phyloP scores from a whole-genome alignment of 202 grass and related monocot species.

The Schoenoplectus triqueter region DNA sequence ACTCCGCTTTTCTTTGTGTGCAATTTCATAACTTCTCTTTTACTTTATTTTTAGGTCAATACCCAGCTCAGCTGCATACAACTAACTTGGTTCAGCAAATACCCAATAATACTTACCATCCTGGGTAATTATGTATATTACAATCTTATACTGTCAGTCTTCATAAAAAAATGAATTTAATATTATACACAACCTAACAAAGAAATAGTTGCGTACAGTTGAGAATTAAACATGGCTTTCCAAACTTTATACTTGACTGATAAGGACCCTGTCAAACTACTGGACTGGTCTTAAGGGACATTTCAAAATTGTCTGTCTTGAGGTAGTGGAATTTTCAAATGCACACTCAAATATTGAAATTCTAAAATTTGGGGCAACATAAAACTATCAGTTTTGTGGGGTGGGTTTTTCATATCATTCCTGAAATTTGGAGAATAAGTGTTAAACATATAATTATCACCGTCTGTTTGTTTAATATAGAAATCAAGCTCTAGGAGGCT shows the following conservation, averaged over 20 bases:
- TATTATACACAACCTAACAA: background rate
- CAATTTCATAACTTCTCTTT: constrained; percentile 9
- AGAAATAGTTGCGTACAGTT: background rate
- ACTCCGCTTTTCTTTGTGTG: background rate
- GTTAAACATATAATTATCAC: background rate
- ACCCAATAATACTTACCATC: constrained; percentile 39
- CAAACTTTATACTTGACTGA: background rate
- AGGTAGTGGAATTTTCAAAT: constrained; percentile 15
- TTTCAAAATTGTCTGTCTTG: background rate
- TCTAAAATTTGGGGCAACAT: background rate
- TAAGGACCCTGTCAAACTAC: constrained; percentile 20
- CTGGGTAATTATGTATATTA: constrained; percentile 37
- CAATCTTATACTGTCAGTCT: background rate
- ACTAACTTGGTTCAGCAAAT: constrained; percentile 46
- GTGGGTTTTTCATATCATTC: background rate
- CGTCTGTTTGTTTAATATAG: constrained; percentile 33
- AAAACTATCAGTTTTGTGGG: background rate
- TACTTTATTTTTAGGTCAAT: constrained; percentile 39
- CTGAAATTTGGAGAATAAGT: constrained; percentile 8
- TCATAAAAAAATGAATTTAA: background rate
- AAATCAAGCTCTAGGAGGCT: constrained; percentile 45
- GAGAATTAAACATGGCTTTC: background rate
- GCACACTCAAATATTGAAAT: constrained; percentile 12
- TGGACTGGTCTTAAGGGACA: background rate
- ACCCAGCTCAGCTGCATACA: constrained; percentile 41